Evolutionary conservation across 1,139 yeast genomes (phyloP), one percentile per base, ranked within the genome.

Genomic region (Candida tetrigidarum): DNA sequence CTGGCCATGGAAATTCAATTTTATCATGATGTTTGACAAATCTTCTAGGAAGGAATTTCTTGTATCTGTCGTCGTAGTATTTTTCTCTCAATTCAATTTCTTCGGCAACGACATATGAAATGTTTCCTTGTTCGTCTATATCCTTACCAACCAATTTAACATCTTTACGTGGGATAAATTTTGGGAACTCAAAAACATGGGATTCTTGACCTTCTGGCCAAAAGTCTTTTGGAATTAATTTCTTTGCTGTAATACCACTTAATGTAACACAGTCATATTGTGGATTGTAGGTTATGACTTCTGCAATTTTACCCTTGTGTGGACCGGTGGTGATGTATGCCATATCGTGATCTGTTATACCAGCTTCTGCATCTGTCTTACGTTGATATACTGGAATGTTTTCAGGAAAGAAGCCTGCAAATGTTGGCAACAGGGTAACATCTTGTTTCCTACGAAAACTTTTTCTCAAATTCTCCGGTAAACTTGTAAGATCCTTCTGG

Each of bases 1-100:
- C 78, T 36, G 98, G 98, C 96, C 96, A 92, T 45, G 98, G 97
- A 44, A 92, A 82, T 39, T 82, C 81, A 46, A 89, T 70, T 40
- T 78, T 74, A 35, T 80, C 80, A 56, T 89, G 91, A 54, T 80
- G 76, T 53, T 78, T 81, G 12, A 92, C 90, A 53, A 81, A 80
- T 67, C 98, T 81, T 51, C 79, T 79, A 18, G 96, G 96, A 71
- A 90, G 70, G 76, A 86, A 80, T 59, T 76, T 74, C 62, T 84
- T 85, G 64, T 86, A 84, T 54, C 86, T 81, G 41, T 80, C 81
- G 61, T 91, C 96, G 64, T 79, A 92, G 61, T 86, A 85, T 44
- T 71, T 67, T 11, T 82, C 96, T 45, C 77, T 78, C 59, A 83
- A 81, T 27, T 74, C 81, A 23, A 92, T 62, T 35, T 84, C 82